These are phyloP conservation scores for Saturnispora besseyi DNA, from an alignment of 805 yeast genomes.

Conservation along the genomic window DNA sequence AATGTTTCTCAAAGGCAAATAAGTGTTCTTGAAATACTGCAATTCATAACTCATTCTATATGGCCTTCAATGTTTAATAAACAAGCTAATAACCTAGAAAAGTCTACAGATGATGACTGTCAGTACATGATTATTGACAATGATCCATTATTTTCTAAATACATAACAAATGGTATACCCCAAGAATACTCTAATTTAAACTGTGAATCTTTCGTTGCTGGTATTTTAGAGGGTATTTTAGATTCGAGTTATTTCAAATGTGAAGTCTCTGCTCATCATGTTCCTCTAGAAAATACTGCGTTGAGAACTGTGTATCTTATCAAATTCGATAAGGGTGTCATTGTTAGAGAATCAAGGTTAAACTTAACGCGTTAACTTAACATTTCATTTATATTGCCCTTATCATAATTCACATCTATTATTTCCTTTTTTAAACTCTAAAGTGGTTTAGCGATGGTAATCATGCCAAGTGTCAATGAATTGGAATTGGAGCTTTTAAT, in stretches of 20 bases:
- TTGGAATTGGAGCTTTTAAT: background rate
- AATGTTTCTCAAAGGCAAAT: constrained; percentile 59
- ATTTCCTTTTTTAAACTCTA: too few species aligned
- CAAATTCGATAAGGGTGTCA: constrained; percentile 52
- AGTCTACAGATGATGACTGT: constrained; percentile 47
- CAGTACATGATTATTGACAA: constrained; percentile 75
- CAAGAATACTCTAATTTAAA: constrained; percentile 68
- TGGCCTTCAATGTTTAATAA: constrained; percentile 74
- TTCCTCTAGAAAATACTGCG: constrained; percentile 50
- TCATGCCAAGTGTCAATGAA: background rate
- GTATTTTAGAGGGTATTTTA: constrained; percentile 73
- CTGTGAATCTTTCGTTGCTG: constrained; percentile 79
- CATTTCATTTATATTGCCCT: background rate
- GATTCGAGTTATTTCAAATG: constrained; percentile 68
- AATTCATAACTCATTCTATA: constrained; percentile 61
- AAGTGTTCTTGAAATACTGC: constrained; percentile 62
- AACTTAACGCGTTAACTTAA: constrained; percentile 21
- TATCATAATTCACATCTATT: background rate
- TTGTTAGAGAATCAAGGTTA: constrained; percentile 30
- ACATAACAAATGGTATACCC: constrained; percentile 53
- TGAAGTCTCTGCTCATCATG: constrained; percentile 74
- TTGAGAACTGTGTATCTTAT: constrained; percentile 67
- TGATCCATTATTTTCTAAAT: constrained; percentile 61
- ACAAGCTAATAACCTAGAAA: constrained; percentile 43
- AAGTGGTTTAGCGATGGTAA: background rate